Percentiles rank a stretch among this genome's conserved stretches.
Evolutionary conservation across 257 asterid genomes (phyloP).

Genomic region (Solanum pinnatisectum): DNA sequence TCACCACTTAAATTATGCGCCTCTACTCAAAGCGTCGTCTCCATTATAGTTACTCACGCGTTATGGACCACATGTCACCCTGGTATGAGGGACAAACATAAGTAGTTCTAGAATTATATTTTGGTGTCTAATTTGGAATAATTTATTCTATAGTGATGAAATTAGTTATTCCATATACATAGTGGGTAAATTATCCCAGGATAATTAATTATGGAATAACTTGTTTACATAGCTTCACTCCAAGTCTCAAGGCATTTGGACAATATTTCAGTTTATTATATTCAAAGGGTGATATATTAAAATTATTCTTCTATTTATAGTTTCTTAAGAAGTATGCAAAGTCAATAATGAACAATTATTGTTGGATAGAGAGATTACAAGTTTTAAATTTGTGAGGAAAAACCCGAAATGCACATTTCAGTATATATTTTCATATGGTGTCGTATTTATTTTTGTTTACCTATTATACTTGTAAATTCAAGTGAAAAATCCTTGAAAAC

Average conservation of each 20-base stretch:
- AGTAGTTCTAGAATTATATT: too few relatives aligned
- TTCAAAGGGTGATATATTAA: too few relatives aligned
- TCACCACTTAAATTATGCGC: neutral
- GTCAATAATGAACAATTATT: too few relatives aligned
- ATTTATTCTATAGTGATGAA: too few relatives aligned
- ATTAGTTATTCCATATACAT: too few relatives aligned
- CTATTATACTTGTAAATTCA: neutral
- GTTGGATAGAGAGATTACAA: too few relatives aligned
- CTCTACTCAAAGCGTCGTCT: neutral
- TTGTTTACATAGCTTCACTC: neutral
- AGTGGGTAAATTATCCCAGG: too few relatives aligned
- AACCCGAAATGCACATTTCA: neutral
- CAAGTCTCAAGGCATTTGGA: neutral
- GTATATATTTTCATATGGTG: neutral
- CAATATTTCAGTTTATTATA: neutral
- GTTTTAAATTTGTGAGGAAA: neutral
- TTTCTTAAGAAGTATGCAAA: too few relatives aligned
- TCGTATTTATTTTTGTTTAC: neutral
- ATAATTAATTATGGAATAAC: too few relatives aligned
- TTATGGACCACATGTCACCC: neutral
- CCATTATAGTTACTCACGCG: neutral
- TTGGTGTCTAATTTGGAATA: too few relatives aligned
- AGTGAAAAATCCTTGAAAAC: neutral
- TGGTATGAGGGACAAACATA: too few relatives aligned
- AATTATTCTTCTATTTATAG: too few relatives aligned